Evolutionary conservation across 805 yeast genomes (phyloP), one percentile per base, ranked within the genome.

Genomic region (Ogataea methylovora): DNA sequence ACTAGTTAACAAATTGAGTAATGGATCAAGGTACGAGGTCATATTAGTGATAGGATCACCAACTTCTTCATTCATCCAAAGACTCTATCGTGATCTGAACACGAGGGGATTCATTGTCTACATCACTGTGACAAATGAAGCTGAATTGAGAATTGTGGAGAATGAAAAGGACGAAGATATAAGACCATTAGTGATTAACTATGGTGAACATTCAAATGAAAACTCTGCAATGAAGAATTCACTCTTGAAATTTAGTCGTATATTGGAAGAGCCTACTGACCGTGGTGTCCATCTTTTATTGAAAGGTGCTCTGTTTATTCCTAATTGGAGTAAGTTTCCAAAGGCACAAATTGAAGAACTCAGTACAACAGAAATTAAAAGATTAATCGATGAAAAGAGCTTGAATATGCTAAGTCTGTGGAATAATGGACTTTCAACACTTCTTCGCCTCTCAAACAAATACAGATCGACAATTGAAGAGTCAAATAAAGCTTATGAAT

Each of bases 31-130:
- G 32, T 68, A 70, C 39, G 92, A 84, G 45, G 90, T 83, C 8
- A 73, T 85, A 3, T 60, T 86, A 15, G 60, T 85, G 4, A 68
- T 84, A 4, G 94, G 94, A 1, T 78, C 86, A 2, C 87, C 88
- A 2, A 65, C 74, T 3, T 90, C 83, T 41, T 85, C 86, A 1
- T 59, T 84, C 36, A 76, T 85, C 1, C 67, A 84, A 37, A 65
- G 78, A 33, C 59, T 85, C 21, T 84, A 87, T 1, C 66, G 72
- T 37, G 95, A 85, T 51, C 67, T 85, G 42, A 87, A 84, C 42
- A 69, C 70, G 29, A 63, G 94, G 35, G 94, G 95, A 1, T 84
- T 82, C 51, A 79, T 86, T 22, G 87, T 86, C 3, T 85, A 80
- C 51, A 66, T 85, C 42, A 78, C 94, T 0, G 73, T 78, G n/a